Evolutionary conservation across 768 basidiomycete genomes (phyloP).

Genomic region (Suillus plorans): DNA sequence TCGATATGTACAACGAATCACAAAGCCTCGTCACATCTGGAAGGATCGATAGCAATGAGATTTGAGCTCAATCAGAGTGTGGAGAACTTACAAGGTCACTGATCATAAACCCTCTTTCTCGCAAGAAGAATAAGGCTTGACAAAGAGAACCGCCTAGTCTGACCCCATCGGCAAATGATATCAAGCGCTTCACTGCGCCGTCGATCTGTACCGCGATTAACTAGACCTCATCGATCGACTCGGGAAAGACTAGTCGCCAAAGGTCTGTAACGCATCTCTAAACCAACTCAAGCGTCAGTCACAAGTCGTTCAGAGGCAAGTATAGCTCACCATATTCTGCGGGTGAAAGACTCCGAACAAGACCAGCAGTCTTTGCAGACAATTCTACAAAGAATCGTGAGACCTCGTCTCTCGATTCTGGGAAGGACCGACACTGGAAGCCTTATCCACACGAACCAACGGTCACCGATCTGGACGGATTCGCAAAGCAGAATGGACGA

Average conservation of each 20-base stretch:
- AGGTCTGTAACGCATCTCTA: neutral
- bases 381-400: neutral
- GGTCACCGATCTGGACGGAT: neutral
- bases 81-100: neutral
- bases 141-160: neutral
- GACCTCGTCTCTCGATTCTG: neutral
- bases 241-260: neutral
- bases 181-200: neutral
- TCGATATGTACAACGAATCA: neutral
- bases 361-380: neutral
- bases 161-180: neutral
- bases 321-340: neutral
- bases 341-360: neutral
- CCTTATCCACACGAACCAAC: neutral
- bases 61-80: neutral
- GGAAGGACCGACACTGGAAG: neutral
- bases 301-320: neutral
- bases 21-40: neutral
- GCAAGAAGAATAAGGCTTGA: neutral
- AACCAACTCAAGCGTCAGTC: neutral
- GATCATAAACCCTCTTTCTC: neutral
- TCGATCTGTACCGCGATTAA: neutral
- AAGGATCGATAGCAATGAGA: neutral
- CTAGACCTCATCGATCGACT: neutral
- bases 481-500: neutral